These are phyloP conservation scores for Pseudozyma thailandica DNA, from an alignment of 1,284 basidiomycete genomes.

Conservation along the genomic window DNA sequence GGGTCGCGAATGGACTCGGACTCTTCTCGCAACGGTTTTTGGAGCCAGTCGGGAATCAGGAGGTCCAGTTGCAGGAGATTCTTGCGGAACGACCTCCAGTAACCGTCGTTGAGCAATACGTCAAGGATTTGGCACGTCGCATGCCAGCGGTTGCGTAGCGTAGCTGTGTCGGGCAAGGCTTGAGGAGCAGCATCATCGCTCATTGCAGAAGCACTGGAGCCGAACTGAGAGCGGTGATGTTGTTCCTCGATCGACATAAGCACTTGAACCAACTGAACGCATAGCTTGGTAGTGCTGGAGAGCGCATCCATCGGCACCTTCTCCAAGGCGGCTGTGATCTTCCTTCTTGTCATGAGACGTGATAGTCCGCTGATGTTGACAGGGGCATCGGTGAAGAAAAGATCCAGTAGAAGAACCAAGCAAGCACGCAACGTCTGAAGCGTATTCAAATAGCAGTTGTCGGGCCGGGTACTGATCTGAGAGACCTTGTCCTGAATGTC, in stretches of 20 bases:
- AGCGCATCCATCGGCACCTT: slow-evolving; percentile 27
- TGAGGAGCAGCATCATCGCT: neutral
- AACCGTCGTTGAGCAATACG: slow-evolving; percentile 43
- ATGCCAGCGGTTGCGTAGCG: slow-evolving; percentile 32
- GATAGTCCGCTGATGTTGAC: slow-evolving; percentile 26
- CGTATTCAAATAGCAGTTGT: slow-evolving; percentile 27
- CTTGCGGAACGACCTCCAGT: slow-evolving; percentile 43
- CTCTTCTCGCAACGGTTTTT: slow-evolving; percentile 16
- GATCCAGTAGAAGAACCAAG: slow-evolving; percentile 32
- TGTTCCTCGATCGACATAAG: slow-evolving; percentile 32
- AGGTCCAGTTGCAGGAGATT: slow-evolving; percentile 30
- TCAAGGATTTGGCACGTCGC: slow-evolving; percentile 36
- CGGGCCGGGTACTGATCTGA: slow-evolving; percentile 15
- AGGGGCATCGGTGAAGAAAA: slow-evolving; percentile 25
- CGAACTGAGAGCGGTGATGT: slow-evolving; percentile 17
- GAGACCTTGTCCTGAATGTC: slow-evolving; percentile 43
- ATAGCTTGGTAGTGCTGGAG: slow-evolving; percentile 34
- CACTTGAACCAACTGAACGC: slow-evolving; percentile 20
- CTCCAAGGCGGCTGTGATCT: slow-evolving; percentile 31
- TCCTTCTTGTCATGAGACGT: slow-evolving; percentile 37
- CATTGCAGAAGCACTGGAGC: neutral
- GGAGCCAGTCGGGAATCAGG: slow-evolving; percentile 38
- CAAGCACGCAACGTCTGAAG: slow-evolving; percentile 39
- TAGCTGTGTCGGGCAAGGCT: slow-evolving; percentile 5
- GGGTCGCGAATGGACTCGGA: too few species aligned